Base-by-base conservation (phyloP, 2,329 filamentous ascomycete genomes). In the Sporothrix phasma region DNA sequence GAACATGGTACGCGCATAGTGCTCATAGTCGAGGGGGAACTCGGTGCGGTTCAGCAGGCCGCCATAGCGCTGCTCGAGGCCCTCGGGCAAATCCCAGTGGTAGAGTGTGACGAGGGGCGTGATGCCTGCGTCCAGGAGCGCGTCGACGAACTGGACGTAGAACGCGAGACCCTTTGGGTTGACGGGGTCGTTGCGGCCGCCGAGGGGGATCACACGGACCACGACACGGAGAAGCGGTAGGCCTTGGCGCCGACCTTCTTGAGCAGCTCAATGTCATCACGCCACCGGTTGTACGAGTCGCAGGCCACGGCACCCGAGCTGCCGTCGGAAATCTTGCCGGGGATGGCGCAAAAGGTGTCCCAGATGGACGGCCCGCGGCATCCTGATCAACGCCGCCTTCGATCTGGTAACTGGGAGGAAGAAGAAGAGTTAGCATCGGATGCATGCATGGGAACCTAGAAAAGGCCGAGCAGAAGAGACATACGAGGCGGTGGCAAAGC, bases 81-180 rank as follows among this genome's bases (percentile, higher is more conserved):
- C 87, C 70, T 91, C 85, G 3, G 91, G 91, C 8, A 94, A 81
- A 76, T 96, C 91, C 90, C 91, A 95, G 76, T 96, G 91, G 75
- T 88, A 90, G 17, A 96, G 80, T 3, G 91, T 96, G 71, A 95
- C 84, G 74, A 94, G 86, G 1, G 91, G 91, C 24, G 80, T 84
- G 71, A 96, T 94, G 65, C 87, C 89, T 5, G 87, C 89, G 4
- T 81, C 88, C 51, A 88, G 80, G 59, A 95, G 81, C 71, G 90
- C 88, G 72, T 94, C 88, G 49, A 92, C 85, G 67, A 95, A 87
- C 71, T 87, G 85, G 72, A 86, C 80, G 75, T 95, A 96, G 78
- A 90, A 88, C 69, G 88, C 83, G 46, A 96, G 76, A 29, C 90
- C 91, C 65, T 84, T 82, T 71, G 89, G 81, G 77, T 95, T 96